Base-by-base conservation (phyloP, 805 yeast species). In the Candida mattraensis region DNA sequence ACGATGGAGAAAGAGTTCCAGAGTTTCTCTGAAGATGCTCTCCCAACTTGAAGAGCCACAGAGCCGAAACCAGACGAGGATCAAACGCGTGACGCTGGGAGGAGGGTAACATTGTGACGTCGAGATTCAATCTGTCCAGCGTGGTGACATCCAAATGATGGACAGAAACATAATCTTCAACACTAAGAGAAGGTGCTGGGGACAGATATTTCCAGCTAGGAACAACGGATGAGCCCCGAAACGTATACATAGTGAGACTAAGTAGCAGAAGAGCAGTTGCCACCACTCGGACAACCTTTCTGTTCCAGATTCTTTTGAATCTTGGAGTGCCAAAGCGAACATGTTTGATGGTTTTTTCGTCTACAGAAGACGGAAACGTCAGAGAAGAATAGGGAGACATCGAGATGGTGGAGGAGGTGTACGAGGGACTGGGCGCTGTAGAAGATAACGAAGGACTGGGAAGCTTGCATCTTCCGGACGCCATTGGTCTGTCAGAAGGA, bases 11-110 rank as follows among this genome's bases (percentile, higher is more conserved):
- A n/a, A 28, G 10, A 11, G 13, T n/a, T 2, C 32, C 38, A 5
- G 30, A 12, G 18, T 41, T 36, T 3, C 37, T 23, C 3, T 27
- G 24, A 3, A 44, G 16, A 21, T 49, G 49, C 17, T 38, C 24
- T 18, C 44, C 31, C 6, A 45, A 23, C 23, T 33, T 31, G 28
- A 39, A 46, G 17, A 47, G 24, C 42, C 50, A 45, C 19, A 53
- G 23, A 1, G 53, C 46, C 0, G 48, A 30, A 4, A 47, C 38
- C 16, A 50, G 32, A 12, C 56, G 33, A 5, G 53, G 43, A 26
- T 53, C 58, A 33, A 38, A 44, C 10, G 41, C 31, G 4, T 32
- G 37, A n/a, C n/a, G n/a, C 14, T 28, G 16, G 7, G 32, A 28
- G 7, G 45, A 35, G 9, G 41, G 42, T 9, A 42, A 42, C 8